Evolutionary conservation across 129 eudicot genomes (phyloP).

Genomic region (Lonicera japonica): DNA sequence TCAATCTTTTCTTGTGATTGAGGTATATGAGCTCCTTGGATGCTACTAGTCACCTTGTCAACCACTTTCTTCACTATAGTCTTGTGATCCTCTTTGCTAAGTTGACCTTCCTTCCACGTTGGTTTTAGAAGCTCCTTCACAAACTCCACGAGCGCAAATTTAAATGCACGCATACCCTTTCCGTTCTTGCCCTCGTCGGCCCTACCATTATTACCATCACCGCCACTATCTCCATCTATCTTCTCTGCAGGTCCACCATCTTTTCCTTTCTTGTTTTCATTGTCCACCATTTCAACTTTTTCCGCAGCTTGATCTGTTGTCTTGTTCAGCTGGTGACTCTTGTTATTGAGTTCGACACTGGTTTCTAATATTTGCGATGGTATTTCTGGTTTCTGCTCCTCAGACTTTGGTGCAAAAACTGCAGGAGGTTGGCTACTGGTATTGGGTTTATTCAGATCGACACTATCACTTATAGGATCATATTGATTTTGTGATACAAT

Average conservation of each 20-base stretch:
- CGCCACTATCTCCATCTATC: conserved; percentile 1
- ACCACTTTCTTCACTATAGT: conserved; percentile 16
- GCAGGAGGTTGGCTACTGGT: conserved; percentile 1
- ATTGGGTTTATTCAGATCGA: conserved; percentile 10
- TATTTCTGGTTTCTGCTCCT: neutral
- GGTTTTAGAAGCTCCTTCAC: conserved; percentile 20
- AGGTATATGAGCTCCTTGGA: conserved; percentile 8
- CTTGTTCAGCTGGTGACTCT: conserved; percentile 1
- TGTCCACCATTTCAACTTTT: neutral
- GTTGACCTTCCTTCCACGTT: conserved; percentile 9
- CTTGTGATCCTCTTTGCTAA: conserved; percentile 14
- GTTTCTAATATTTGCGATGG: neutral
- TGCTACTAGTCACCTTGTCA: conserved; percentile 10
- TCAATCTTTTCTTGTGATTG: conserved; percentile 14
- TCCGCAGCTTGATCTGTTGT: neutral
- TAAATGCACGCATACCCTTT: conserved; percentile 13
- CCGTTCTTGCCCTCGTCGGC: conserved; percentile 13
- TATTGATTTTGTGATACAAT: neutral
- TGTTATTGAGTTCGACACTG: neutral
- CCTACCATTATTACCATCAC: neutral
- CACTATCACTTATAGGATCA: conserved; percentile 13
- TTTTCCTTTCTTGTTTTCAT: conserved; percentile 8
- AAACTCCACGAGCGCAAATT: conserved; percentile 17
- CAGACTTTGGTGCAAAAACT: conserved; percentile 4
- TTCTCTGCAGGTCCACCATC: neutral